Conservation (phyloP, 2,329 filamentous ascomycete species). For the Aspergillus sojae region DNA sequence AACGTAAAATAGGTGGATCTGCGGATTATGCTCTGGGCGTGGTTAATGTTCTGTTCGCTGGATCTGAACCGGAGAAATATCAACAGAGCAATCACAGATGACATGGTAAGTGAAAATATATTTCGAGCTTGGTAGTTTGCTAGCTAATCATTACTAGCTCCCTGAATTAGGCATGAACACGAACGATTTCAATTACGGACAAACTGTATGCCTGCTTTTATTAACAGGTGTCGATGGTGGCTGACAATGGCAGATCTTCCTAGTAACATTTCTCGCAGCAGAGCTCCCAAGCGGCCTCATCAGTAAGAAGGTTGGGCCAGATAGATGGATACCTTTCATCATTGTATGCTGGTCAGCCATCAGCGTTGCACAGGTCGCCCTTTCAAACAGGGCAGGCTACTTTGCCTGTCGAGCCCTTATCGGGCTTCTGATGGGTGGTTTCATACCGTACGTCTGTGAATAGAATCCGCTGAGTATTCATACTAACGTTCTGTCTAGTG, state of each 20-base stretch:
- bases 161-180: slow-evolving; percentile 31
- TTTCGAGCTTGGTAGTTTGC: background rate
- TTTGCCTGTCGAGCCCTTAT: slow-evolving; percentile 49
- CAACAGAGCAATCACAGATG: slow-evolving; percentile 29
- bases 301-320: slow-evolving; percentile 31
- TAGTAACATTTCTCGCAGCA: slow-evolving; percentile 31
- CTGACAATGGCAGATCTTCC: slow-evolving; percentile 23
- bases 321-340: slow-evolving; percentile 33
- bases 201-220: slow-evolving; percentile 15
- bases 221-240: background rate
- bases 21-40: slow-evolving; percentile 41
- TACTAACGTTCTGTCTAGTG: background rate
- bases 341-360: slow-evolving; percentile 33
- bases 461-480: background rate
- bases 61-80: slow-evolving; percentile 33
- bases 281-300: slow-evolving; percentile 37
- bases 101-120: slow-evolving; percentile 13
- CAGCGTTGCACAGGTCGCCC: slow-evolving; percentile 29
- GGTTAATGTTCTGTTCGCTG: slow-evolving; percentile 50
- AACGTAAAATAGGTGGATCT: slow-evolving; percentile 19
- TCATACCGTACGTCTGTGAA: slow-evolving; percentile 44
- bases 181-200: slow-evolving; percentile 35
- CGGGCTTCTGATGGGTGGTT: slow-evolving; percentile 54
- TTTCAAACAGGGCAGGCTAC: slow-evolving; percentile 37
- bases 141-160: slow-evolving; percentile 11